Percentiles rank a stretch among this genome's conserved stretches.
phyloP scores from a whole-genome alignment of 1,284 basidiomycete genomes.

The Takashimella tepidaria region DNA sequence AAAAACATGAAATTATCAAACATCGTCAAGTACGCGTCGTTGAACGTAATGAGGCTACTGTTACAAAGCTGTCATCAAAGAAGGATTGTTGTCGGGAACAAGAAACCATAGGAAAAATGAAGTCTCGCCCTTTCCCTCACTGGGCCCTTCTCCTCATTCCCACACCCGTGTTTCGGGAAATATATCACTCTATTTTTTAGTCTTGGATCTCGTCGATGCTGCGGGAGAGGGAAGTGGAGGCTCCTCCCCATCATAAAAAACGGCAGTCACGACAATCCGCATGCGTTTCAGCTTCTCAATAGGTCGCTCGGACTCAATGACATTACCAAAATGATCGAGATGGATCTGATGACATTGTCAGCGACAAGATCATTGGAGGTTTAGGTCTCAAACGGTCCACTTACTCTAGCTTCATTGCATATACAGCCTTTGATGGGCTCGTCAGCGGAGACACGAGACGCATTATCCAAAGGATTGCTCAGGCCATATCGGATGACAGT shows the following conservation, averaged over 20 bases:
- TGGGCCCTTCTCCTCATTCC: too few species aligned
- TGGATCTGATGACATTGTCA: conserved; percentile 52
- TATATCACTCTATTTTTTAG: too few species aligned
- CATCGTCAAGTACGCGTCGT: too few species aligned
- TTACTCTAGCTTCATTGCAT: conserved; percentile 60
- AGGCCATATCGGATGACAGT: conserved; percentile 26
- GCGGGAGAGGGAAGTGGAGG: conserved; percentile 23
- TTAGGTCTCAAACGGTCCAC: too few species aligned
- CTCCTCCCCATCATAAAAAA: conserved; percentile 72
- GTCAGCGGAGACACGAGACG: neutral
- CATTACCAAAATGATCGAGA: conserved; percentile 71
- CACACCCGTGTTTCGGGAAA: too few species aligned
- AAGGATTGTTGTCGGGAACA: too few species aligned
- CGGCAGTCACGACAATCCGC: conserved; percentile 68
- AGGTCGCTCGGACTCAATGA: conserved; percentile 58
- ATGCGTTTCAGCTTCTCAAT: conserved; percentile 60
- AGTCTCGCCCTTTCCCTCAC: too few species aligned
- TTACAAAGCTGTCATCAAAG: too few species aligned
- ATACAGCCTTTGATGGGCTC: conserved; percentile 57
- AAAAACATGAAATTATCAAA: too few species aligned
- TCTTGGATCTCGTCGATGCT: conserved; percentile 5
- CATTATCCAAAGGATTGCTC: conserved; percentile 1
- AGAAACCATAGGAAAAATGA: too few species aligned
- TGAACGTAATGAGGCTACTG: too few species aligned
- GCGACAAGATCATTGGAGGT: neutral